Conservation (phyloP, 495 filamentous ascomycete species). For the Penicillium maclennaniae region DNA sequence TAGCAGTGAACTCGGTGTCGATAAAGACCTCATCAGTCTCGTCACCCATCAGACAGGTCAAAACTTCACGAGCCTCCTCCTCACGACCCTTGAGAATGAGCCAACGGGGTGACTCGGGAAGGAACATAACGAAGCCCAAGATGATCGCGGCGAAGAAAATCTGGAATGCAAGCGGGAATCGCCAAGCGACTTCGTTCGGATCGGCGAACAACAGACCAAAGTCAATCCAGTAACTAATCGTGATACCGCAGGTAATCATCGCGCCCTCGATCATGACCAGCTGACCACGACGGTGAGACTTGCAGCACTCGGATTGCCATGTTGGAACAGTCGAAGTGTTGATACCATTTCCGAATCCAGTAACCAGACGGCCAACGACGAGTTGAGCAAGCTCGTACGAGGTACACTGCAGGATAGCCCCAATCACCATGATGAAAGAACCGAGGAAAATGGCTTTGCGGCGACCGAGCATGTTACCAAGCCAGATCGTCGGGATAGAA, state of each 20-base stretch:
- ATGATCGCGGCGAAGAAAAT: slow-evolving; percentile 64
- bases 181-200: slow-evolving; percentile 62
- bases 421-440: slow-evolving; percentile 56
- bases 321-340: slow-evolving; percentile 68
- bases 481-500: slow-evolving; percentile 53
- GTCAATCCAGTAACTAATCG: slow-evolving; percentile 72
- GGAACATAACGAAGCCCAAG: slow-evolving; percentile 54
- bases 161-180: slow-evolving; percentile 72
- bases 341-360: slow-evolving; percentile 59
- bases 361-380: slow-evolving; percentile 59
- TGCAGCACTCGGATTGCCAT: slow-evolving; percentile 75
- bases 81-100: slow-evolving; percentile 65
- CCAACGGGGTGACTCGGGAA: slow-evolving; percentile 75
- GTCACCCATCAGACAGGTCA: slow-evolving; percentile 57
- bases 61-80: slow-evolving; percentile 60
- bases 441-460: slow-evolving; percentile 54
- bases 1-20: slow-evolving; percentile 61
- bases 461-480: slow-evolving; percentile 57
- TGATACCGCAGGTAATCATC: slow-evolving; percentile 69
- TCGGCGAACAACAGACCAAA: slow-evolving; percentile 66
- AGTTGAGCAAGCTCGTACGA: slow-evolving; percentile 60
- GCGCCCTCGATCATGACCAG: slow-evolving; percentile 77
- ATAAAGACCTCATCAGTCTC: slow-evolving; percentile 51
- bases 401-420: slow-evolving; percentile 59
- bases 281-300: slow-evolving; percentile 67